Evolutionary conservation across 2,329 filamentous ascomycete species (phyloP).

Genomic region (Colletotrichum musae): DNA sequence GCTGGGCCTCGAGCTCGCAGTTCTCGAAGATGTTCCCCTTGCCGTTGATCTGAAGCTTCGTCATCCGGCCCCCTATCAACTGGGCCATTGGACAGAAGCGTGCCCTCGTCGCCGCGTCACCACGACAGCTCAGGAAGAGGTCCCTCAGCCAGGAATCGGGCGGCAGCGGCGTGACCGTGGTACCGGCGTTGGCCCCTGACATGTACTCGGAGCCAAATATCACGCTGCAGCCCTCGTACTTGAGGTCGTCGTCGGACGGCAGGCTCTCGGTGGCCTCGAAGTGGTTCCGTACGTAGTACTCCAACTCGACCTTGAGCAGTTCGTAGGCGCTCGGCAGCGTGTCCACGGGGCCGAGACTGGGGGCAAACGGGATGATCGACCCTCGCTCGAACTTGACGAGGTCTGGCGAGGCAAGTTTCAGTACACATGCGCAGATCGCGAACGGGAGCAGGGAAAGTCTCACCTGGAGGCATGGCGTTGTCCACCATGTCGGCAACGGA

Average conservation of each 20-base stretch:
- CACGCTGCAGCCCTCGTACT: slow-evolving; percentile 47
- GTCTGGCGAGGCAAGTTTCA: slow-evolving; percentile 1
- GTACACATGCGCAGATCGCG: neutral
- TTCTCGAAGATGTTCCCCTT: slow-evolving; percentile 47
- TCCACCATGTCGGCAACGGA: slow-evolving; percentile 54
- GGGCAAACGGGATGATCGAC: slow-evolving; percentile 22
- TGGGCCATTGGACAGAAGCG: slow-evolving; percentile 46
- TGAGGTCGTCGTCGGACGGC: slow-evolving; percentile 43
- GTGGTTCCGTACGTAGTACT: slow-evolving; percentile 47
- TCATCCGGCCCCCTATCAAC: slow-evolving; percentile 42
- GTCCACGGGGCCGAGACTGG: slow-evolving; percentile 32
- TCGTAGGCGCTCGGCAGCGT: slow-evolving; percentile 51
- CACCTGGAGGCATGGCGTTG: slow-evolving; percentile 59
- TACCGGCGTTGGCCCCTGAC: neutral
- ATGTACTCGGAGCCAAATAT: slow-evolving; percentile 47
- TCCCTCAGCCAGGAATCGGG: slow-evolving; percentile 48
- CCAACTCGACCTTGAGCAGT: slow-evolving; percentile 53
- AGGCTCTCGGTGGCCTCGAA: slow-evolving; percentile 42
- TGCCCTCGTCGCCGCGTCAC: slow-evolving; percentile 39
- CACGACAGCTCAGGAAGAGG: slow-evolving; percentile 40
- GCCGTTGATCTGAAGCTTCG: slow-evolving; percentile 46
- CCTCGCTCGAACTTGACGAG: slow-evolving; percentile 35
- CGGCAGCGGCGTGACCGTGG: neutral
- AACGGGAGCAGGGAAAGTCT: neutral
- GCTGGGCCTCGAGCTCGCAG: slow-evolving; percentile 46